Evolutionary conservation across 2,329 filamentous ascomycete species (phyloP), one percentile per base, ranked within the genome.

Genomic region (Epichloe aotearoae): DNA sequence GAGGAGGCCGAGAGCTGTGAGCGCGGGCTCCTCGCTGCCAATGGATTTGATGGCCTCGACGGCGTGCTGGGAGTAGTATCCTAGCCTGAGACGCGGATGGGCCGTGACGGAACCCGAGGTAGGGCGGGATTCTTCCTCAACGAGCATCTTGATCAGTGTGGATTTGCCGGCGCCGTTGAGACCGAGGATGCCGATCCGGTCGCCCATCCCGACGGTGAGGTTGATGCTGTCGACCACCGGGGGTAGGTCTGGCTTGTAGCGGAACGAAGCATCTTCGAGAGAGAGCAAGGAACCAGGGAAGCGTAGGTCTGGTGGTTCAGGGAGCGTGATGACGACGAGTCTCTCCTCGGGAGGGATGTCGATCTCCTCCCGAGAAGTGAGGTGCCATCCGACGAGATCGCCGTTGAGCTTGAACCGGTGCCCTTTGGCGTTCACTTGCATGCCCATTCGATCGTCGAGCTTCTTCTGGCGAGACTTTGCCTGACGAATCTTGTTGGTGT

Each of bases 381-480:
- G 55, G 62, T 84, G 76, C 39, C 63, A 87, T 0, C 86, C 88
- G 0, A 57, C 71, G 1, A 84, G 67, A 58, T 94, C 88, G 12
- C 85, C 73, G 60, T 87, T 93, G 36, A 93, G 73, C 66, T 91
- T 91, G 73, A 94, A 94, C 2, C 85, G 73, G 5, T 79, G 79
- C 1, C 88, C 88, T 48, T 76, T 83, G 6, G 80, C 78, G 55
- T 72, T 84, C 40, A 88, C 83, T 60, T 90, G 76, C 58, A 94
- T 65, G 0, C 88, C 88, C 80, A 82, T 86, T 5, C 87, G 74
- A 50, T 93, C 83, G 51, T 94, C 87, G 1, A 94, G 74, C 62
- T 88, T 90, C 71, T 89, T 91, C 68, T 90, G 86, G 1, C 87
- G 75, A 4, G 83, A 87, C 55, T 89, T 90, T 4, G 87, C 88